Percentiles rank a stretch among this genome's conserved stretches.
phyloP scores from a whole-genome alignment of 805 yeast genomes.

The Debaryomyces hansenii region DNA sequence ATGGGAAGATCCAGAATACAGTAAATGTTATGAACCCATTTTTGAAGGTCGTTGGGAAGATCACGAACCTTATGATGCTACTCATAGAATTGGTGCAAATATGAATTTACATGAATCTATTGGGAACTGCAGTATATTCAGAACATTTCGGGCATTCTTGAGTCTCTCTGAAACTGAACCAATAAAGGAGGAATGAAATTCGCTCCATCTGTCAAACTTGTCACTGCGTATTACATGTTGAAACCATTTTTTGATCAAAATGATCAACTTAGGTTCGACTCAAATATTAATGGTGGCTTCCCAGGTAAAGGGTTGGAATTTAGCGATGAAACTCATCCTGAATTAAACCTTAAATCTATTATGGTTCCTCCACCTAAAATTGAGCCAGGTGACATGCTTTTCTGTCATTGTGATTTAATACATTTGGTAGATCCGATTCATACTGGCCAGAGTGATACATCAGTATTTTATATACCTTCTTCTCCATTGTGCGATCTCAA shows the following conservation, averaged over 20 bases:
- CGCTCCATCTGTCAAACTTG: conserved; percentile 34
- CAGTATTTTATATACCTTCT: too few relatives aligned
- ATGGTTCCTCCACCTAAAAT: too few relatives aligned
- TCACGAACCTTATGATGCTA: conserved; percentile 41
- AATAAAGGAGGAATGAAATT: conserved; percentile 42
- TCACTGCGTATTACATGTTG: conserved; percentile 38
- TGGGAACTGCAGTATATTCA: conserved; percentile 30
- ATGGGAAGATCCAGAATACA: conserved; percentile 45
- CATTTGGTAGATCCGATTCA: too few relatives aligned
- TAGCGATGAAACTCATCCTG: conserved; percentile 24
- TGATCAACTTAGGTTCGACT: conserved; percentile 26
- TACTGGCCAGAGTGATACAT: too few relatives aligned
- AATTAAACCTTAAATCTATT: too few relatives aligned
- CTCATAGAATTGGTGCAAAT: conserved; percentile 30
- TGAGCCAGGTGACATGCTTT: too few relatives aligned
- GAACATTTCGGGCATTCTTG: conserved; percentile 48
- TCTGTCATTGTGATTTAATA: too few relatives aligned
- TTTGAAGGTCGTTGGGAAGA: conserved; percentile 43
- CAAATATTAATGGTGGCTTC: conserved; percentile 38
- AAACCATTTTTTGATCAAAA: conserved; percentile 38
- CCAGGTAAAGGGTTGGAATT: conserved; percentile 38
- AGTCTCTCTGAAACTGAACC: conserved; percentile 35
- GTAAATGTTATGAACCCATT: conserved; percentile 34
- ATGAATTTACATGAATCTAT: conserved; percentile 29
- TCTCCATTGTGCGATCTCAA: too few relatives aligned